Conservation (phyloP, 495 filamentous ascomycete genomes). For the Cercophora sp. region DNA sequence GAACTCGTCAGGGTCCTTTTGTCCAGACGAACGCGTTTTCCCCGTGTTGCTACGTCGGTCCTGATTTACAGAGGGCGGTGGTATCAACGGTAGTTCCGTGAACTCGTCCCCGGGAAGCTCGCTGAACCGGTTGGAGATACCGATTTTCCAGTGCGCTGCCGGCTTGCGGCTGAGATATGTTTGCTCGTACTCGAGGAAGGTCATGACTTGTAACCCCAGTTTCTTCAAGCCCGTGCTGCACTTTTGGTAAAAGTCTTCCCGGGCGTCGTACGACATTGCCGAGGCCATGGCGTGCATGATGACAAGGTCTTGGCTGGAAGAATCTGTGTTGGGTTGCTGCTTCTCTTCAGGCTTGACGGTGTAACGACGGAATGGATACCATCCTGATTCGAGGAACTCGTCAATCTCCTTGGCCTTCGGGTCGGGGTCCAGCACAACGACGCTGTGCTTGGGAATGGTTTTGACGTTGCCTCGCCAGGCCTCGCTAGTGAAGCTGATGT, state of each 20-base stretch:
- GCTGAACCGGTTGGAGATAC: conserved; percentile 7
- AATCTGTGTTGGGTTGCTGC: background rate
- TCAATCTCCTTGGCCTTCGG: conserved; percentile 2
- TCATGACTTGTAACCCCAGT: conserved; percentile 3
- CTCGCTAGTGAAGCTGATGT: background rate
- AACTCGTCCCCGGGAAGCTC: background rate
- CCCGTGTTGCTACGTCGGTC: background rate
- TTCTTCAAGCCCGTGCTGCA: conserved; percentile 6
- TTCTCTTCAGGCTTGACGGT: background rate
- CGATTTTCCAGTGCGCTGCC: background rate
- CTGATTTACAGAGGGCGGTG: background rate
- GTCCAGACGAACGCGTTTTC: background rate
- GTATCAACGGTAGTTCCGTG: background rate
- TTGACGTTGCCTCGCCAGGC: background rate
- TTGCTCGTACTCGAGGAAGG: conserved; percentile 4
- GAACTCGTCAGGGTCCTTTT: background rate
- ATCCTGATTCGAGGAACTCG: background rate
- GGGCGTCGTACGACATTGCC: background rate
- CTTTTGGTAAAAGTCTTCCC: background rate
- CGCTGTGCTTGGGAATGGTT: conserved; percentile 7
- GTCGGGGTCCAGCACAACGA: conserved; percentile 8
- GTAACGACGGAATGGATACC: conserved; percentile 6
- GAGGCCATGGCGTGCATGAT: conserved; percentile 9
- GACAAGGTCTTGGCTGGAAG: conserved; percentile 8
- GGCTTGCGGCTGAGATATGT: background rate